Evolutionary conservation across 225 moss, liverwort and hornwort genomes (phyloP).

Genomic region (Anthoceros angustus): DNA sequence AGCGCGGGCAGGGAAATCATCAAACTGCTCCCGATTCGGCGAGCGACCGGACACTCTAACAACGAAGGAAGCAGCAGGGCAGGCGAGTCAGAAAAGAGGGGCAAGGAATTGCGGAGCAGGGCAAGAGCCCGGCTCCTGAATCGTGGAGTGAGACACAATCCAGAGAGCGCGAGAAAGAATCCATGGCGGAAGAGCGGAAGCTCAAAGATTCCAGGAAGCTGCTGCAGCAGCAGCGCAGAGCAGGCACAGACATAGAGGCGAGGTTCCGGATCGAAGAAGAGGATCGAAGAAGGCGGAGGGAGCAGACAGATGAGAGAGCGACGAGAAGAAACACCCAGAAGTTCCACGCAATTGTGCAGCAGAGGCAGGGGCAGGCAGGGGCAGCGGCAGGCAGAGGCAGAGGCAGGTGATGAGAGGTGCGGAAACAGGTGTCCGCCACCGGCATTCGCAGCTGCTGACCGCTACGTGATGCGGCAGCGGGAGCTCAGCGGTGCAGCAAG

Average conservation of each 20-base stretch:
- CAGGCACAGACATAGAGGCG: neutral
- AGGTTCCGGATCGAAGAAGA: too few relatives aligned
- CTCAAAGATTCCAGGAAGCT: neutral
- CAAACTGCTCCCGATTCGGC: neutral
- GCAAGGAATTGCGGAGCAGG: neutral
- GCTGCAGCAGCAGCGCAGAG: neutral
- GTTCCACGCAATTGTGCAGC: too few relatives aligned
- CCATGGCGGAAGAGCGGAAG: neutral
- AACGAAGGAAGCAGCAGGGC: neutral
- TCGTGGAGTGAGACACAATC: neutral
- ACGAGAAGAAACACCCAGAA: too few relatives aligned
- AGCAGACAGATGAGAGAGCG: neutral
- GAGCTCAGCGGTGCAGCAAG: too few relatives aligned
- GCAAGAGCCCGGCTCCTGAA: neutral
- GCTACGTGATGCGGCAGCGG: too few relatives aligned
- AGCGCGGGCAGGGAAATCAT: neutral
- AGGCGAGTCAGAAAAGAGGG: neutral
- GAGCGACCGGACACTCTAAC: neutral
- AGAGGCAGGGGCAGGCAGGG: too few relatives aligned
- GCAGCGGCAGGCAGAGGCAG: too few relatives aligned
- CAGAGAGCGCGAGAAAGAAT: neutral
- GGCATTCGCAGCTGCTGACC: too few relatives aligned
- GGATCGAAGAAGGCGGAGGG: neutral
- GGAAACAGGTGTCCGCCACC: too few relatives aligned
- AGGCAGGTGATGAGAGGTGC: too few relatives aligned